Percentiles rank a stretch among this genome's conserved stretches.
phyloP scores from a whole-genome alignment of 495 filamentous ascomycete genomes.

The Ramalina peruviana region DNA sequence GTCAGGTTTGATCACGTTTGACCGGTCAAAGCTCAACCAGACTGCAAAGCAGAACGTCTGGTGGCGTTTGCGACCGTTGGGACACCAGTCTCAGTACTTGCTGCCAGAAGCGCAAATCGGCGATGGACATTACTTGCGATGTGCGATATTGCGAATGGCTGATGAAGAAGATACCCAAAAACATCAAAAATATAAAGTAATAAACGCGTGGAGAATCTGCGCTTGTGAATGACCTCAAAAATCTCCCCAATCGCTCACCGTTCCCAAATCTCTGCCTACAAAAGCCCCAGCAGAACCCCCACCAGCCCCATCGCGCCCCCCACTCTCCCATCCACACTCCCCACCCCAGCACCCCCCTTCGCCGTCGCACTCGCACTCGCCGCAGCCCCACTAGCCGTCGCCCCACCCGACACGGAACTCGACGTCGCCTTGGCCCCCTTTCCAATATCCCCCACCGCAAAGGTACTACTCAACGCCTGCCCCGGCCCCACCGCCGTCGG shows the following conservation, averaged over 20 bases:
- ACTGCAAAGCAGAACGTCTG: too few relatives aligned
- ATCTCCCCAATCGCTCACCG: neutral
- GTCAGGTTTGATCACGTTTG: too few relatives aligned
- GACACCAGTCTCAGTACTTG: too few relatives aligned
- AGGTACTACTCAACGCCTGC: neutral
- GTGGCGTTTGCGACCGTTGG: too few relatives aligned
- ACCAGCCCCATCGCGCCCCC: neutral
- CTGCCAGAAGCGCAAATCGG: too few relatives aligned
- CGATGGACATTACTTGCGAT: too few relatives aligned
- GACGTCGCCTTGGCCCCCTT: neutral
- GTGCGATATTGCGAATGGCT: too few relatives aligned
- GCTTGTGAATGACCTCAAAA: too few relatives aligned
- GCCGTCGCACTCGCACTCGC: neutral
- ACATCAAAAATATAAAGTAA: too few relatives aligned
- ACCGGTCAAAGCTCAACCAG: too few relatives aligned
- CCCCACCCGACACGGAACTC: neutral
- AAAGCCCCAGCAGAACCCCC: neutral
- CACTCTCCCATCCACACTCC: neutral
- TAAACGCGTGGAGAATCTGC: too few relatives aligned
- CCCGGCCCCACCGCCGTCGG: neutral
- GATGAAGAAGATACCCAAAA: too few relatives aligned
- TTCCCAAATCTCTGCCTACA: neutral
- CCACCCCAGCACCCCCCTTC: neutral
- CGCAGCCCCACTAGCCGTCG: neutral
- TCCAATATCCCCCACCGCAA: neutral